Evolutionary conservation across 768 basidiomycete species (phyloP).

Genomic region (Boletales sp.): DNA sequence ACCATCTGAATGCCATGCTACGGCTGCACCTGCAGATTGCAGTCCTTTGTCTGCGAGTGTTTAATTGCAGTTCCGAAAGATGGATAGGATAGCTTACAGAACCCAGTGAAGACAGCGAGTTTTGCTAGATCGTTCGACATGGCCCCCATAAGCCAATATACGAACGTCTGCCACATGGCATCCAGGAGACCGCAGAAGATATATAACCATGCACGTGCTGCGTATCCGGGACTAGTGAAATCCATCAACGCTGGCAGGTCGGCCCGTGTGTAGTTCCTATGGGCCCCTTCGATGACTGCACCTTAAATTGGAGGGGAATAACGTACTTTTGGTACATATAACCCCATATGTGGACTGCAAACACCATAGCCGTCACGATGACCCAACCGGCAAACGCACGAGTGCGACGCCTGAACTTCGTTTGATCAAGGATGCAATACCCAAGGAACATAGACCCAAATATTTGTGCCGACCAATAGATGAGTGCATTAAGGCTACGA

Average conservation of each 20-base stretch:
- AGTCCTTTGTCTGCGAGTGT: conserved; percentile 59
- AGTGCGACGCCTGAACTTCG: conserved; percentile 51
- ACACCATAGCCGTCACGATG: conserved; percentile 59
- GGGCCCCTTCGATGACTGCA: background rate
- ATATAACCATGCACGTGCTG: conserved; percentile 57
- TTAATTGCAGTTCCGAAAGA: background rate
- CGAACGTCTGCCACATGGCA: conserved; percentile 81
- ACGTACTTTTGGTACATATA: conserved; percentile 71
- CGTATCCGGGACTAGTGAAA: conserved; percentile 52
- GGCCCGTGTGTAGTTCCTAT: conserved; percentile 57
- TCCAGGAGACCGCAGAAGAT: conserved; percentile 75
- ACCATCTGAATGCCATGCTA: conserved; percentile 69
- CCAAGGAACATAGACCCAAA: conserved; percentile 72
- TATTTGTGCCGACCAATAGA: conserved; percentile 81
- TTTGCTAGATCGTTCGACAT: conserved; percentile 83
- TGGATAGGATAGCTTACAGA: conserved; percentile 53
- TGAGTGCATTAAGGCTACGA: conserved; percentile 69
- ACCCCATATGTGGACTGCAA: conserved; percentile 70
- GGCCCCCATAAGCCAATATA: conserved; percentile 81
- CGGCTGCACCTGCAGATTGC: conserved; percentile 75
- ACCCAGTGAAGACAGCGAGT: conserved; percentile 76
- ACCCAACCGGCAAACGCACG: conserved; percentile 72
- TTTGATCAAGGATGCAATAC: conserved; percentile 55
- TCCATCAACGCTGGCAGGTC: conserved; percentile 54
- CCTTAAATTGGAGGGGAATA: background rate